Evolutionary conservation across 768 basidiomycete genomes (phyloP), one percentile per base, ranked within the genome.

Genomic region (Epithele typhae): DNA sequence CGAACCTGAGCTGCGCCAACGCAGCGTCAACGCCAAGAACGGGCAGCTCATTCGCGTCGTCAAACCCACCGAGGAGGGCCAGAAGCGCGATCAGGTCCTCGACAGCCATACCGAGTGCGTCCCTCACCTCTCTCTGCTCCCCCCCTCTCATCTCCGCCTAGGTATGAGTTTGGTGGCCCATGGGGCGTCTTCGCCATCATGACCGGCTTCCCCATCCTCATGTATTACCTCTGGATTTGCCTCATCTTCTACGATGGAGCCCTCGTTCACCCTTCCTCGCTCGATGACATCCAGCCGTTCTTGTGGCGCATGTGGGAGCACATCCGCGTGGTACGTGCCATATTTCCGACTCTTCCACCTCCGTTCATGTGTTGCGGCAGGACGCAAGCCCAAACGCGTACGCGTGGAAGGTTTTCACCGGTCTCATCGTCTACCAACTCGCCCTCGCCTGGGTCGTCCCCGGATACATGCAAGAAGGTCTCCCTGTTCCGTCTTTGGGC

Each of bases 201-300:
- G 87, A 74, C 83, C 17, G 84, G 87, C 38, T 99, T 99, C 63
- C 96, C 96, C 0, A 65, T 86, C 21, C 76, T 98, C 51, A 98
- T 99, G 93, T 99, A 96, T 67, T 99, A 98, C 71, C 79, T 98
- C 52, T 97, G 92, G 92, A 91, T 91, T 48, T 99, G 96, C 61
- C 77, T 97, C 27, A 91, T 87, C 82, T 95, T 94, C 67, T 93
- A 97, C 62, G 87, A 96, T 54, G 96, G 96, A 34, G 76, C 77
- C 54, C 71, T 93, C 27, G 79, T 86, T 7, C 65, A 74, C 53
- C 93, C 92, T 1, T 67, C 67, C 12, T 87, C 87, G 7, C 48
- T 77, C 23, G 79, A 78, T 22, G 88, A 90, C 48, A 74, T 93
- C 33, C 53, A 71, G 49, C 92, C 93, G 1, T 94, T 93, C 72